phyloP scores from a whole-genome alignment of 768 basidiomycete species.

The Mycena epipterygia region DNA sequence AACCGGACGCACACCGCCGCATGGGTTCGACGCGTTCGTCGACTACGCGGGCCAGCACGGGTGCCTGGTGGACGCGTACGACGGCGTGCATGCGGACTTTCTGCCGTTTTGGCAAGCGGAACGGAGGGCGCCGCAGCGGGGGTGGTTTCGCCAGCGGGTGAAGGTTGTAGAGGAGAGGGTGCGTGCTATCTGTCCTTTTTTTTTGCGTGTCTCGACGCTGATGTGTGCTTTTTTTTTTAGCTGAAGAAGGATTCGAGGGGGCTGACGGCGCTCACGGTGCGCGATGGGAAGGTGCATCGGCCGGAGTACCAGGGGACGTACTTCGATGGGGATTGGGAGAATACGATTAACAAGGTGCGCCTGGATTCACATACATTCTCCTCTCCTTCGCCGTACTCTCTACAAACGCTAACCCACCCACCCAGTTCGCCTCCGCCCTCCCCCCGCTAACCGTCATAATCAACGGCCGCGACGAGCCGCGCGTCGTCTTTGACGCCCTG shows the following conservation, averaged over 20 bases:
- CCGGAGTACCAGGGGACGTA: slow-evolving; percentile 24
- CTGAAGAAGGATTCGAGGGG: not conserved
- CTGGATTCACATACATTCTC: not conserved
- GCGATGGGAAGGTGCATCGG: slow-evolving; percentile 3
- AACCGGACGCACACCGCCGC: slow-evolving; percentile 14
- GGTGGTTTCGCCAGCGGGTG: slow-evolving; percentile 32
- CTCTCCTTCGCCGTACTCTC: not conserved
- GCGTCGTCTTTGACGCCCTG: slow-evolving; percentile 31
- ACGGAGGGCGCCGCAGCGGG: not conserved
- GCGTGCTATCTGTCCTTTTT: not conserved
- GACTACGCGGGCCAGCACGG: slow-evolving; percentile 9
- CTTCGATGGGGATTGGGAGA: slow-evolving; percentile 34
- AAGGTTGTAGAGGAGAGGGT: slow-evolving; percentile 5
- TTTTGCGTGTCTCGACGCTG: not conserved
- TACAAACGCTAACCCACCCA: not conserved
- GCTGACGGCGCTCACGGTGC: slow-evolving; percentile 17
- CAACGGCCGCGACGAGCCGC: slow-evolving; percentile 38
- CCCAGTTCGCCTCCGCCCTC: slow-evolving; percentile 28
- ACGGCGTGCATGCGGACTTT: slow-evolving; percentile 20
- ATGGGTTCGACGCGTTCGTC: slow-evolving; percentile 28
- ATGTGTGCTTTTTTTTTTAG: not conserved
- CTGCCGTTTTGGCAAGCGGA: slow-evolving; percentile 29
- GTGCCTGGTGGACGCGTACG: slow-evolving; percentile 24
- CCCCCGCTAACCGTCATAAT: slow-evolving; percentile 31
- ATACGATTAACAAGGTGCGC: slow-evolving; percentile 23